phyloP scores from a whole-genome alignment of 2,329 filamentous ascomycete genomes.

The Scytalidium sp. region DNA sequence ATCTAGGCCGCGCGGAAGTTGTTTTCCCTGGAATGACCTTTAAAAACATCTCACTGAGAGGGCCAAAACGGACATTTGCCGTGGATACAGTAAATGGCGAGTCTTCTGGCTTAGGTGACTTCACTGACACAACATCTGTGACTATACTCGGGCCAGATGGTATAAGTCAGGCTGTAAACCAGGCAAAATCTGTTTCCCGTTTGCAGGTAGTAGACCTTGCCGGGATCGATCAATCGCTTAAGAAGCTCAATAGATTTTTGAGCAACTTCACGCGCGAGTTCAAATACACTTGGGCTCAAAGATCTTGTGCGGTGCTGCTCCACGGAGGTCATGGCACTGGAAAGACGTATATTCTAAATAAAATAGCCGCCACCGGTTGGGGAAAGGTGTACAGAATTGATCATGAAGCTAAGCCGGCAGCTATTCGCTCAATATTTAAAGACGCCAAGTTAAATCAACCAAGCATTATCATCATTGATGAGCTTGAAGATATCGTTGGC shows the following conservation, averaged over 20 bases:
- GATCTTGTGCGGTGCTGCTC: constrained; percentile 44
- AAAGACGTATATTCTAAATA: constrained; percentile 71
- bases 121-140: constrained; percentile 17
- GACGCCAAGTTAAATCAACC: constrained; percentile 67
- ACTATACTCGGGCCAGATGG: constrained; percentile 13
- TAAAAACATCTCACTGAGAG: constrained; percentile 57
- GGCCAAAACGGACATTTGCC: constrained; percentile 59
- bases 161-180: constrained; percentile 7
- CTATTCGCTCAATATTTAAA: constrained; percentile 66
- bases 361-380: constrained; percentile 68
- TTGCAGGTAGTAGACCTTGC: constrained; percentile 57
- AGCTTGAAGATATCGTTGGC: constrained; percentile 67
- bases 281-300: constrained; percentile 17
- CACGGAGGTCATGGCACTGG: constrained; percentile 83
- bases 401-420: constrained; percentile 51
- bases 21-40: constrained; percentile 69
- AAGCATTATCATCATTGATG: constrained; percentile 76
- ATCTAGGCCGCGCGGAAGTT: constrained; percentile 59
- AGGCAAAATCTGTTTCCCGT: constrained; percentile 6
- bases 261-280: constrained; percentile 45
- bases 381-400: constrained; percentile 62
- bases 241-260: constrained; percentile 65
- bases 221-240: constrained; percentile 63
- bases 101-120: constrained; percentile 36
- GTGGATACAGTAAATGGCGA: constrained; percentile 50